These are phyloP conservation scores for Rhodotorula paludigena DNA, from an alignment of 768 basidiomycete genomes.

Conservation along the genomic window DNA sequence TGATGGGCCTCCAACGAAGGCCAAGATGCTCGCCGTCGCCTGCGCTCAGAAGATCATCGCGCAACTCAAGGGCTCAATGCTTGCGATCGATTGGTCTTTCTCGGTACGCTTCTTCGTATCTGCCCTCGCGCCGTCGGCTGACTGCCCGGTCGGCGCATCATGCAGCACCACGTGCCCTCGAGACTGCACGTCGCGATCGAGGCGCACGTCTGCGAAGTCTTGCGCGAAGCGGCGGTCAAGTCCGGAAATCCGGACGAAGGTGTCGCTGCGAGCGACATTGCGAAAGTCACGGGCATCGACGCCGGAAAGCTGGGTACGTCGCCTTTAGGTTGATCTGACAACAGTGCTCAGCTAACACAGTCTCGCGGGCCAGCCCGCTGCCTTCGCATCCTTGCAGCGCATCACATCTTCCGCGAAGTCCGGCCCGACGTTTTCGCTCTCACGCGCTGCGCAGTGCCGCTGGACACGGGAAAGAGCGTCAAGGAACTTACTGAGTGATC, in stretches of 20 bases:
- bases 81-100: neutral
- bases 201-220: constrained; percentile 49
- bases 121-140: constrained; percentile 12
- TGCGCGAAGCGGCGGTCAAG: constrained; percentile 46
- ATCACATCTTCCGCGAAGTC: constrained; percentile 67
- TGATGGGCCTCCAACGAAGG: neutral
- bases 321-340: neutral
- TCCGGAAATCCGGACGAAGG: constrained; percentile 45
- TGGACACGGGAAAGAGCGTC: constrained; percentile 64
- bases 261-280: constrained; percentile 46
- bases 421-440: constrained; percentile 67
- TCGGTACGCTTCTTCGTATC: neutral
- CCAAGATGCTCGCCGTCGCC: neutral
- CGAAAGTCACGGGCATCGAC: constrained; percentile 45
- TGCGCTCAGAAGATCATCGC: neutral
- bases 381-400: constrained; percentile 70
- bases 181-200: constrained; percentile 44
- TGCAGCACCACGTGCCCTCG: constrained; percentile 38
- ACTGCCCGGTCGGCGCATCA: too few species aligned
- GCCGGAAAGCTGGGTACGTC: constrained; percentile 48
- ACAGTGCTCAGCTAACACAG: too few species aligned
- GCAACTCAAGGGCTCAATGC: neutral
- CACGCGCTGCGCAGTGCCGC: constrained; percentile 63
- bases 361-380: constrained; percentile 50
- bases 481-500: constrained; percentile 47